These are phyloP conservation scores for Flagelloscypha sp. DNA, from an alignment of 768 basidiomycete genomes.

Conservation along the genomic window DNA sequence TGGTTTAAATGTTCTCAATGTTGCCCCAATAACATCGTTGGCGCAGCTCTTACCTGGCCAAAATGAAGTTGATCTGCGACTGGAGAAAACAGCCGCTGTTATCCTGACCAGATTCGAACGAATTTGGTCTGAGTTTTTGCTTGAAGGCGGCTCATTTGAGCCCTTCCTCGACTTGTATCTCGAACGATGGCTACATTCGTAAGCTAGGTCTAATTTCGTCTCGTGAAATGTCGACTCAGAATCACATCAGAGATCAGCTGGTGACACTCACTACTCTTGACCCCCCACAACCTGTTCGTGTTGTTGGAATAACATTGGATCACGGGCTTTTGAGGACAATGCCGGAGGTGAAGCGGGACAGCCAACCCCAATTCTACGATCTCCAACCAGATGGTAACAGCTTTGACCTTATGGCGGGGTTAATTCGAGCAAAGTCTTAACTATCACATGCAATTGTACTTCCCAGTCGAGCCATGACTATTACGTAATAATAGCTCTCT, in stretches of 20 bases:
- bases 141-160: conserved; percentile 59
- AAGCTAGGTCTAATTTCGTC: conserved; percentile 24
- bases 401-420: conserved; percentile 87
- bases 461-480: background rate
- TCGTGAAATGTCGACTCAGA: conserved; percentile 5
- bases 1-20: conserved; percentile 81
- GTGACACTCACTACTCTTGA: conserved; percentile 74
- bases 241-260: conserved; percentile 59
- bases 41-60: conserved; percentile 49
- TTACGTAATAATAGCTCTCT: background rate
- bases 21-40: conserved; percentile 75
- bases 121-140: conserved; percentile 71
- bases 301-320: conserved; percentile 80
- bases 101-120: conserved; percentile 70
- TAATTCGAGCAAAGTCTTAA: conserved; percentile 56
- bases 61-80: conserved; percentile 31
- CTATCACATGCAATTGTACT: background rate
- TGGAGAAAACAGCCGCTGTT: conserved; percentile 69
- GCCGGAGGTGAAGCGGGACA: conserved; percentile 38
- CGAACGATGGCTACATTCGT: conserved; percentile 88
- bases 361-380: conserved; percentile 56
- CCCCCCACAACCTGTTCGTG: conserved; percentile 64
- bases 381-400: conserved; percentile 96
- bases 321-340: conserved; percentile 82
- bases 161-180: conserved; percentile 79